Conservation (phyloP, 345 rosid species). For the Iberis pinnata region DNA sequence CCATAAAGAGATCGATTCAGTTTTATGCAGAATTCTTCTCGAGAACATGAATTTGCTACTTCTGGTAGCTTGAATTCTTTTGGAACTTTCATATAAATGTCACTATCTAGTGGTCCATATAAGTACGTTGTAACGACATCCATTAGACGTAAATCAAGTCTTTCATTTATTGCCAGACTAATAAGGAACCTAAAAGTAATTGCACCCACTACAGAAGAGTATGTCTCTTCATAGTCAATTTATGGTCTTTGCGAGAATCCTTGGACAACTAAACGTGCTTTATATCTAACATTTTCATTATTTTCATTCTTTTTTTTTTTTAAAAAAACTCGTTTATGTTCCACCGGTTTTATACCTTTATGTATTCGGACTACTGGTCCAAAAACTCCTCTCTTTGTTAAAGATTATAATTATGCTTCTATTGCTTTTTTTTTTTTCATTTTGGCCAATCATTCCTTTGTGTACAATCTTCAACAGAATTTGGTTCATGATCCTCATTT, state of each 20-base stretch:
- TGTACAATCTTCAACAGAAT: too few species aligned
- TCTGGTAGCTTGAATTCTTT: not conserved
- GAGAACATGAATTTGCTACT: not conserved
- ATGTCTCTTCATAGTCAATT: conserved; percentile 2
- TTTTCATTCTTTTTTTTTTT: not conserved
- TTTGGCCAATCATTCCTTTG: too few species aligned
- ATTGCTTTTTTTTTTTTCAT: too few species aligned
- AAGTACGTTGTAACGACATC: not conserved
- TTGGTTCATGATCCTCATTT: too few species aligned
- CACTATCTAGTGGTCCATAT: not conserved
- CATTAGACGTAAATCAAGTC: not conserved
- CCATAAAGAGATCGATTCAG: not conserved
- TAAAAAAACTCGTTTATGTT: not conserved
- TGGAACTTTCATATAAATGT: not conserved
- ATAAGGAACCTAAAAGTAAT: not conserved
- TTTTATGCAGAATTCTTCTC: not conserved
- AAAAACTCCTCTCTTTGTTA: not conserved
- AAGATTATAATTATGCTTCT: too few species aligned
- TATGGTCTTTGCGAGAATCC: not conserved
- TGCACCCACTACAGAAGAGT: not conserved
- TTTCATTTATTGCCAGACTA: not conserved
- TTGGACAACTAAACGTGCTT: not conserved
- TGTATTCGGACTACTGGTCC: not conserved
- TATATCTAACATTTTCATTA: not conserved
- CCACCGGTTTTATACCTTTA: not conserved